Conservation (phyloP, 2,329 filamentous ascomycete genomes). For the Claviceps paspali region DNA sequence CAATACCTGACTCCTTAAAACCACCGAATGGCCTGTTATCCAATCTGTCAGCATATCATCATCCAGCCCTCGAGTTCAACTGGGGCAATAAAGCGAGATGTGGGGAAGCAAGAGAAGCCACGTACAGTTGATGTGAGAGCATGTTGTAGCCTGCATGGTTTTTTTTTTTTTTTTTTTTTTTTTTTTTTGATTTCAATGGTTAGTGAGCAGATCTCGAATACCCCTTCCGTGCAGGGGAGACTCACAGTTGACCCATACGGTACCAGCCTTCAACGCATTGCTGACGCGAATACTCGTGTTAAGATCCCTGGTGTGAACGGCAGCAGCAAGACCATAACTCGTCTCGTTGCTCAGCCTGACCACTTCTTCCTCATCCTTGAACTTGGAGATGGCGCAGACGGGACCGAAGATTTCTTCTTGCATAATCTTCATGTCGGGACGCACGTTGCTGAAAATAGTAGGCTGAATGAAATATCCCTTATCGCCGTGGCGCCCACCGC, state of each 20-base stretch:
- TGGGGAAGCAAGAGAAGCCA: background rate
- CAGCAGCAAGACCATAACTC: conserved; percentile 69
- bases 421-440: conserved; percentile 75
- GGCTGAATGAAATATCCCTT: conserved; percentile 87
- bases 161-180: too few relatives aligned
- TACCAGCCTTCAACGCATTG: conserved; percentile 59
- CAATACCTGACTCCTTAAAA: conserved; percentile 65
- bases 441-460: conserved; percentile 77
- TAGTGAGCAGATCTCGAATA: background rate
- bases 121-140: conserved; percentile 6
- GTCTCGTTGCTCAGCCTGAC: conserved; percentile 61
- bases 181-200: too few relatives aligned
- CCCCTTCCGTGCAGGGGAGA: background rate
- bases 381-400: conserved; percentile 73
- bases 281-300: conserved; percentile 70
- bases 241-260: conserved; percentile 38
- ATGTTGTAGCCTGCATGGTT: conserved; percentile 44
- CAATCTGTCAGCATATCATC: conserved; percentile 1
- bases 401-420: conserved; percentile 89
- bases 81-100: too few relatives aligned
- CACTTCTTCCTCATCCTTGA: conserved; percentile 67
- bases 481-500: conserved; percentile 40
- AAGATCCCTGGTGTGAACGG: conserved; percentile 68
- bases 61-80: too few relatives aligned
- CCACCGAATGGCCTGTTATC: conserved; percentile 47